Conservation (phyloP, 208 protist species). For the Porcisia hertigi region DNA sequence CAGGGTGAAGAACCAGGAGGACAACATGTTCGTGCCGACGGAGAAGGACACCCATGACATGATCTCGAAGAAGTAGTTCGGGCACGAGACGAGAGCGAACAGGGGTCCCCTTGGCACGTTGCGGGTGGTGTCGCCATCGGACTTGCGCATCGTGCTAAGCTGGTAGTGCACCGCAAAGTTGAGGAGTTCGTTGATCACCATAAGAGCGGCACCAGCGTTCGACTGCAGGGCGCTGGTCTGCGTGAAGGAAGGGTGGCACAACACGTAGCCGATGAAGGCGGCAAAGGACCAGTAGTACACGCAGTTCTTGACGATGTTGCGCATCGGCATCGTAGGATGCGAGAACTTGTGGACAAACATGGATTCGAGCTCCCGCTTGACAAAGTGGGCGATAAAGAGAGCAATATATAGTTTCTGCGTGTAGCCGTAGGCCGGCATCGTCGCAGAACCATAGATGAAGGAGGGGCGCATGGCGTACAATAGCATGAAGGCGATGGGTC, state of each 20-base stretch:
- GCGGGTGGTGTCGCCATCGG: constrained; percentile 68
- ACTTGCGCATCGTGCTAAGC: constrained; percentile 86
- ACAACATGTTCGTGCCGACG: constrained; percentile 80
- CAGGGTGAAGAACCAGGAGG: constrained; percentile 83
- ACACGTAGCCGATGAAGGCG: constrained; percentile 87
- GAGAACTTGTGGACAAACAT: constrained; percentile 96
- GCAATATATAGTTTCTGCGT: constrained; percentile 80
- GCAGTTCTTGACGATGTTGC: constrained; percentile 96
- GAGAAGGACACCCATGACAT: constrained; percentile 93
- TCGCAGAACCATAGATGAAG: constrained; percentile 61
- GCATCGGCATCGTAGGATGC: constrained; percentile 93
- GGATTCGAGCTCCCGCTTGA: constrained; percentile 94
- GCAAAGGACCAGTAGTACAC: constrained; percentile 96
- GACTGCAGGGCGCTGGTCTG: constrained; percentile 47
- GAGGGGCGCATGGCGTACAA: constrained; percentile 79
- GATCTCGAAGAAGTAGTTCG: constrained; percentile 97
- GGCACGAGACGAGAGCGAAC: constrained; percentile 93
- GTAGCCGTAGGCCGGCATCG: constrained; percentile 45
- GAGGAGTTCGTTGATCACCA: constrained; percentile 83
- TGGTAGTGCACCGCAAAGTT: constrained; percentile 93
- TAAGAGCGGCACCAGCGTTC: constrained; percentile 48
- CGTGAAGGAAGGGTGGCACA: constrained; percentile 89
- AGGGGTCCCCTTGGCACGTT: constrained; percentile 82
- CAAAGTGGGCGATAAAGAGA: constrained; percentile 92
- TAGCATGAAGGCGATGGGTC: constrained; percentile 91